Evolutionary conservation across 257 asterid species (phyloP).

Genomic region (Nicotiana obtusifolia): DNA sequence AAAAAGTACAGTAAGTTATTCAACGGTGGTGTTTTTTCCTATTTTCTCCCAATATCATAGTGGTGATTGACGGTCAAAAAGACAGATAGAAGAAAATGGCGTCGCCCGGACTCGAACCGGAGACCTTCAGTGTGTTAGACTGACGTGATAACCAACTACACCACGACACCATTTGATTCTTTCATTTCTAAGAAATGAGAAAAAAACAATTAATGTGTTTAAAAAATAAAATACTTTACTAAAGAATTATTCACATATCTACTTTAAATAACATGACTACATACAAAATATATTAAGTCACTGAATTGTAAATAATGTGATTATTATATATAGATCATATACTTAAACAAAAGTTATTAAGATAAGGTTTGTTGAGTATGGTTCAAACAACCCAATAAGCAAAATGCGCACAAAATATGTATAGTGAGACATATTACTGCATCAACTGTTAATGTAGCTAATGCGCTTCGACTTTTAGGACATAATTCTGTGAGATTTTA

Average conservation of each 20-base stretch:
- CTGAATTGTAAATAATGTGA: background rate
- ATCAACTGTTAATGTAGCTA: background rate
- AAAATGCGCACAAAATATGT: background rate
- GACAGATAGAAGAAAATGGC: constrained; percentile 19
- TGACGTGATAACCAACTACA: constrained; percentile 93
- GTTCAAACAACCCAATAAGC: background rate
- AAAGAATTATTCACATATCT: background rate
- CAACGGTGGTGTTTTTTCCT: too few relatives aligned
- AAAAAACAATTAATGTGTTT: too few relatives aligned
- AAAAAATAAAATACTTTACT: background rate
- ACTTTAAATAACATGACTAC: background rate
- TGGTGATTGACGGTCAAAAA: too few relatives aligned
- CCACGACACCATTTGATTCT: constrained; percentile 44
- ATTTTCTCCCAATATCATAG: background rate
- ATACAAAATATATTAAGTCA: background rate
- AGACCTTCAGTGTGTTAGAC: constrained; percentile 93
- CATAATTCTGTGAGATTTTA: background rate
- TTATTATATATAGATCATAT: background rate
- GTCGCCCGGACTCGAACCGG: constrained; percentile 80
- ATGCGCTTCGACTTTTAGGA: background rate
- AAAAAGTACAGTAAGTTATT: too few relatives aligned
- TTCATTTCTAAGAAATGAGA: too few relatives aligned
- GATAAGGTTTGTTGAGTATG: background rate
- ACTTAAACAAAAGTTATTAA: background rate
- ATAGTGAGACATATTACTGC: background rate